Percentiles rank a stretch among this genome's conserved stretches.
These are phyloP conservation scores for Cochlearia excelsa DNA, from an alignment of 345 rosid species.

Conservation along the genomic window DNA sequence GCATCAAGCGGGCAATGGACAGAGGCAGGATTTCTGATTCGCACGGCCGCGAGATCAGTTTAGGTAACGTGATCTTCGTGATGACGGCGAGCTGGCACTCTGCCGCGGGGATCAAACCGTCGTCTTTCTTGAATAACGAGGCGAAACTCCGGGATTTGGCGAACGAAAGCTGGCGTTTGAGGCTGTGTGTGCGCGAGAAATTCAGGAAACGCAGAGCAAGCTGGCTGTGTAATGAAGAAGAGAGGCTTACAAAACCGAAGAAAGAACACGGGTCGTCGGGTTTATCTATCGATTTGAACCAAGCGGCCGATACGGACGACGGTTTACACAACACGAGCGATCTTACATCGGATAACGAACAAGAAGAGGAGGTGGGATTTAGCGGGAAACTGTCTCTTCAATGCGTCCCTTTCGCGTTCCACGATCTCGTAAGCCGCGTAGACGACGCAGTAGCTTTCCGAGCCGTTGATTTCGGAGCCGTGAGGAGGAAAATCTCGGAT, in stretches of 20 bases:
- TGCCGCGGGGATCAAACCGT: conserved; percentile 46
- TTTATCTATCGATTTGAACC: conserved; percentile 74
- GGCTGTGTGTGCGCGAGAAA: conserved; percentile 57
- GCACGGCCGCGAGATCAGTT: conserved; percentile 89
- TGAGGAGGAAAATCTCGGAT: conserved; percentile 41
- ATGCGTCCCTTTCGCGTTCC: conserved; percentile 36
- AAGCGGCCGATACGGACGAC: conserved; percentile 58
- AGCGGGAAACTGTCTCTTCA: conserved; percentile 30
- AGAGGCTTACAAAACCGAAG: conserved; percentile 58
- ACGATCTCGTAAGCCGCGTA: conserved; percentile 55
- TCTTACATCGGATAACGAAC: conserved; percentile 76
- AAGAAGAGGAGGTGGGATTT: conserved; percentile 30
- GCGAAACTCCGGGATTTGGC: conserved; percentile 52
- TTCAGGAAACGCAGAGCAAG: conserved; percentile 67
- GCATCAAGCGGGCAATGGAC: conserved; percentile 84
- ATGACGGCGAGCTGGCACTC: conserved; percentile 58
- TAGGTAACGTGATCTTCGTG: conserved; percentile 81
- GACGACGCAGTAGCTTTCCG: conserved; percentile 67
- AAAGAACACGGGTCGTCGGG: conserved; percentile 43
- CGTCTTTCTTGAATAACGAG: conserved; percentile 48
- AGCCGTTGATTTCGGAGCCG: conserved; percentile 59
- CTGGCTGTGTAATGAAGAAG: conserved; percentile 59
- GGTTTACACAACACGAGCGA: conserved; percentile 87
- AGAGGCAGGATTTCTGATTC: conserved; percentile 87
- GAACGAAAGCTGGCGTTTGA: conserved; percentile 69